Base-by-base conservation (phyloP, 805 yeast genomes). In the Candida sithepensis region DNA sequence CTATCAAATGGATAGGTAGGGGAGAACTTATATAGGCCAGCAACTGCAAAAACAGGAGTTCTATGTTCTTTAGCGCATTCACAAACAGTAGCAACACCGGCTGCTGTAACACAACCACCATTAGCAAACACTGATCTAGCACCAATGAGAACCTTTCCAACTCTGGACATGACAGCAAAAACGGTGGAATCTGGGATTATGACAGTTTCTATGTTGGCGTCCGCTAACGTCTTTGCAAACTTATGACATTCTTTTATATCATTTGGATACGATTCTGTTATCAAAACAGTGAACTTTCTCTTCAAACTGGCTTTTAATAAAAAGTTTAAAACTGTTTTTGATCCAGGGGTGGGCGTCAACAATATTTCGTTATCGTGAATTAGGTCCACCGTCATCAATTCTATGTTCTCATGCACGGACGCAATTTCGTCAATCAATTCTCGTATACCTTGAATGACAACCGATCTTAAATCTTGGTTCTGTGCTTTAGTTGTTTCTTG, bases 1-100 rank as follows among this genome's bases (percentile, higher is more conserved):
- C 85, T 78, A 62, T 88, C 90, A 65, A 85, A 88, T 22, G 97
- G 99, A 63, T 94, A 94, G 44, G 87, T 73, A 28, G 98, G 98
- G 9, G 96, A 85, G 43, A 94, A 75, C 68, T 94, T 94, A 73
- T 88, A 94, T 46, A 92, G 74, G 41, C 98, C 99, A 2, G 97
- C 90, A 42, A 91, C 94, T 1, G 94, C 91, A 64, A 94, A 86
- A 4, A 94, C 98, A 0, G 99, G 99, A n/a, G 97, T 92, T 62
- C 82, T 79, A 66, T 88, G 92, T 61, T 88, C 96, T 63, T 87
- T 88, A 23, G 99, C 99, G 69, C 96, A 88, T 68, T 91, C 96
- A 56, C 95, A 91, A 10, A 90, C 97, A 42, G 90, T 78, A 24
- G 96, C 87, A 24, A 88, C 96, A 45, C 99, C 99, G 1, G 96